Percentiles rank a stretch among this genome's conserved stretches.
Conservation (phyloP, 176 grass and related monocot genomes). For the Luzula sylvatica region DNA sequence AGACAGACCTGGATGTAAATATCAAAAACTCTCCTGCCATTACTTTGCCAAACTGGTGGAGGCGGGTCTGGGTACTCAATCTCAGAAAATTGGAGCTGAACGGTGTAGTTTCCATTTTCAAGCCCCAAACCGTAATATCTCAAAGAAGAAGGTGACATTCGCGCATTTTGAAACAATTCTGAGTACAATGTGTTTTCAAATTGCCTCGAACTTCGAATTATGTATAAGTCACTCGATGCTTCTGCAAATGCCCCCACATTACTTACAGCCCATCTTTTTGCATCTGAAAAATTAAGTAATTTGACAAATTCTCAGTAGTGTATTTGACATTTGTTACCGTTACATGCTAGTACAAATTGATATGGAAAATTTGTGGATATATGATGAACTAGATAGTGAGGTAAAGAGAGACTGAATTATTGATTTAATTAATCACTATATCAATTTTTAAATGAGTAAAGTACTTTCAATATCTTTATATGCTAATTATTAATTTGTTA, state of each 20-base stretch:
- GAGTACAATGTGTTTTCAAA: slow-evolving; percentile 57
- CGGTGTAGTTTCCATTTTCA: slow-evolving; percentile 85
- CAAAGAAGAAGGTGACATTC: slow-evolving; percentile 74
- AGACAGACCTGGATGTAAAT: slow-evolving; percentile 79
- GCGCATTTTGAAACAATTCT: slow-evolving; percentile 60
- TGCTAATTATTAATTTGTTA: no score
- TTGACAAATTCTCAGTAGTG: no score
- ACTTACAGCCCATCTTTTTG: slow-evolving; percentile 62
- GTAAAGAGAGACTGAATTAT: no score
- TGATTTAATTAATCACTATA: no score
- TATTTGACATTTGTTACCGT: no score
- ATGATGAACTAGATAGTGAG: no score
- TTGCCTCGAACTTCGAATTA: slow-evolving; percentile 34
- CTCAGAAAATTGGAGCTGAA: slow-evolving; percentile 78
- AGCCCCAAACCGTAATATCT: slow-evolving; percentile 87
- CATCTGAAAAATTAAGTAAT: background rate
- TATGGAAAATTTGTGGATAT: no score
- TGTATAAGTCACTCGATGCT: slow-evolving; percentile 26
- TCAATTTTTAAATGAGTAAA: no score
- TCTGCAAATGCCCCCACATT: slow-evolving; percentile 43
- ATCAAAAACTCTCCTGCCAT: slow-evolving; percentile 67
- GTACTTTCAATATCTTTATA: no score
- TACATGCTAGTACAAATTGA: no score
- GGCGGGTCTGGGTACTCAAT: slow-evolving; percentile 27
- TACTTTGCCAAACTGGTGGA: slow-evolving; percentile 21